A percentile compares a stretch with the other conserved stretches of the same genome.
Conservation (phyloP, 306 rosid species). For the Cyamopsis tetragonoloba region DNA sequence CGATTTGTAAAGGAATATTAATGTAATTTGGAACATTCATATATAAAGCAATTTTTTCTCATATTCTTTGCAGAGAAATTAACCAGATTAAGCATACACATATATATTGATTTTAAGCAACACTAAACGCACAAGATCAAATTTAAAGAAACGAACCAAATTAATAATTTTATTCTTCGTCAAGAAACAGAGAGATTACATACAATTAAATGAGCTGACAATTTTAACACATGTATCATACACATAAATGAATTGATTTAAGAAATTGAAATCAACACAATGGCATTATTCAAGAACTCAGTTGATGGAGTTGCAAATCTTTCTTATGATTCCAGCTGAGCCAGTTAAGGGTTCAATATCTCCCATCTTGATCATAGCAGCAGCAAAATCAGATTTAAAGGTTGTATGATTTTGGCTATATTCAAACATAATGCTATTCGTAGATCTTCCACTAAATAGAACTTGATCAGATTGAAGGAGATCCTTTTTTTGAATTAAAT, state of each 20-base stretch:
- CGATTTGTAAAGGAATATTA: no score
- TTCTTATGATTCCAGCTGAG: slow-evolving; percentile 27
- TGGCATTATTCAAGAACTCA: not conserved
- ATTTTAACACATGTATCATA: not conserved
- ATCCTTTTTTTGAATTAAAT: slow-evolving; percentile 52
- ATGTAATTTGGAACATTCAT: no score
- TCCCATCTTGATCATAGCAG: slow-evolving; percentile 44
- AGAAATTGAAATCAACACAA: not conserved
- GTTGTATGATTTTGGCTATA: slow-evolving; percentile 31
- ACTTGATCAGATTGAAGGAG: slow-evolving; percentile 50
- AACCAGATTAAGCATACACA: no score
- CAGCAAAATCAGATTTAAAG: slow-evolving; percentile 30
- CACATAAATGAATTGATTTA: not conserved
- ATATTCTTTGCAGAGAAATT: no score
- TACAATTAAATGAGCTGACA: not conserved
- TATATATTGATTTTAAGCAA: not conserved
- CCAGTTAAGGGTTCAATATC: slow-evolving; percentile 23
- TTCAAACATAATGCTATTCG: slow-evolving; percentile 17
- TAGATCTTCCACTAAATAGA: slow-evolving; percentile 31
- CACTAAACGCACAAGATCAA: not conserved
- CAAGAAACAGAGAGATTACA: not conserved
- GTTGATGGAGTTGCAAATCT: slow-evolving; percentile 23
- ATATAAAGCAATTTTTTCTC: no score
- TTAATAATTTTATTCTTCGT: not conserved
- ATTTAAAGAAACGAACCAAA: not conserved